Conservation (phyloP, 2,329 filamentous ascomycete genomes). For the Epichloe sp. region DNA sequence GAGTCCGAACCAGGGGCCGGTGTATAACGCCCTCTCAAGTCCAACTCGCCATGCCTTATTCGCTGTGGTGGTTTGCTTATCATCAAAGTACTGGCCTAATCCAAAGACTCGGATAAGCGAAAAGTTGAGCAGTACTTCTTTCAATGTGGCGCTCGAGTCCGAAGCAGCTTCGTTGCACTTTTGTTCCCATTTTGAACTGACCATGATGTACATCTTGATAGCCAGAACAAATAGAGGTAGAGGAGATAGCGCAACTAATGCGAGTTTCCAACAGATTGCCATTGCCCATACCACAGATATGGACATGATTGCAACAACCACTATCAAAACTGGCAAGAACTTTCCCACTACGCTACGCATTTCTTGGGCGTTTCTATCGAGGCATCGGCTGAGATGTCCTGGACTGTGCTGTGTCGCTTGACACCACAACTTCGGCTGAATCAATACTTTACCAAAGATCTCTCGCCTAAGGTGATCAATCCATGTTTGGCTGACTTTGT, state of each 20-base stretch:
- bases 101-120: constrained; percentile 64
- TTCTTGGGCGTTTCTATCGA: constrained; percentile 77
- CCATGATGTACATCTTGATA: constrained; percentile 49
- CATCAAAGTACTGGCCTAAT: constrained; percentile 57
- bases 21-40: constrained; percentile 49
- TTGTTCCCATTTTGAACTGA: constrained; percentile 60
- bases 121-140: constrained; percentile 68
- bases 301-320: constrained; percentile 51
- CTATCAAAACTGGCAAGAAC: constrained; percentile 58
- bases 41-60: constrained; percentile 45
- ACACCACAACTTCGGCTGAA: constrained; percentile 71
- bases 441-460: constrained; percentile 56
- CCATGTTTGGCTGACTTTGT: constrained; percentile 63
- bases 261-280: constrained; percentile 63
- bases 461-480: constrained; percentile 55
- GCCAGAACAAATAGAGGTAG: constrained; percentile 54
- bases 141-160: constrained; percentile 41
- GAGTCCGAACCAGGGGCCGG: constrained; percentile 64
- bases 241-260: constrained; percentile 59
- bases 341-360: constrained; percentile 71
- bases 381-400: constrained; percentile 50
- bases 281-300: constrained; percentile 67
- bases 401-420: constrained; percentile 53
- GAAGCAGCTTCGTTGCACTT: constrained; percentile 51
- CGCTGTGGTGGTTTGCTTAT: constrained; percentile 44